phyloP scores from a whole-genome alignment of 2,329 filamentous ascomycete species.

The Fusarium falciforme region DNA sequence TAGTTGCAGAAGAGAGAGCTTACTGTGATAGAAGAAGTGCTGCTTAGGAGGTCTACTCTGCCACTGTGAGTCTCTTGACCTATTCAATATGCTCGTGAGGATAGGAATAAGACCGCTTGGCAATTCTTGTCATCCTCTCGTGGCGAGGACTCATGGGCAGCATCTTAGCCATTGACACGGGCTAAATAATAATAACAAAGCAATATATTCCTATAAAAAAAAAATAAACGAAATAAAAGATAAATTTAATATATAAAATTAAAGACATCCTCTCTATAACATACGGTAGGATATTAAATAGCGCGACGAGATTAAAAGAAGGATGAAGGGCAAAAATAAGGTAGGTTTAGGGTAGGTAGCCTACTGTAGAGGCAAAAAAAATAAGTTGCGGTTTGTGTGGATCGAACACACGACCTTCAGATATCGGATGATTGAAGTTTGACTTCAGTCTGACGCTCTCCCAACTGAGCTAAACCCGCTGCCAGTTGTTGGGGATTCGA shows the following conservation, averaged over 20 bases:
- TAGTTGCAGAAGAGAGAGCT: not conserved
- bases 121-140: too few species aligned
- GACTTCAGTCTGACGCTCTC: constrained; percentile 43
- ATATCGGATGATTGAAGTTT: constrained; percentile 41
- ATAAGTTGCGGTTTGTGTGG: constrained; percentile 28
- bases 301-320: too few species aligned
- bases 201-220: too few species aligned
- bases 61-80: not conserved
- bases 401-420: constrained; percentile 41
- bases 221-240: too few species aligned
- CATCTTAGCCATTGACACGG: too few species aligned
- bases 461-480: constrained; percentile 49
- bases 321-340: constrained; percentile 13
- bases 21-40: not conserved
- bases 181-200: too few species aligned
- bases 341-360: not conserved
- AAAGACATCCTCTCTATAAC: too few species aligned
- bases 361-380: not conserved
- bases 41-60: not conserved
- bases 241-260: too few species aligned
- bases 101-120: not conserved
- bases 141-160: too few species aligned
- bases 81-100: not conserved
- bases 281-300: too few species aligned
- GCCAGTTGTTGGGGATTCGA: not conserved